Base-by-base conservation (phyloP, 2,329 filamentous ascomycete species). In the Aspergillus terreus region DNA sequence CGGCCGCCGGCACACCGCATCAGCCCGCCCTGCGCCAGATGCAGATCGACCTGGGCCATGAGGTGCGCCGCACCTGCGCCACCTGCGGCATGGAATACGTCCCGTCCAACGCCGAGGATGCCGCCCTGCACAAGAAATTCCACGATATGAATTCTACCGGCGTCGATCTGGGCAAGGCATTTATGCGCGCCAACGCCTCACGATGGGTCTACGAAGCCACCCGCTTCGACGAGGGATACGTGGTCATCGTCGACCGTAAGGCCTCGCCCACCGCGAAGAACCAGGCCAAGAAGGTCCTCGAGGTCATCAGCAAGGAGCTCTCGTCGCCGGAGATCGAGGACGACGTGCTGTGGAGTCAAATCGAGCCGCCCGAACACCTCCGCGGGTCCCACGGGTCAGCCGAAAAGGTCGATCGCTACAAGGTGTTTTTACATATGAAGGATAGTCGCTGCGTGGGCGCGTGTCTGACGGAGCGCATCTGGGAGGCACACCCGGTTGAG, bases 51-150 rank as follows among this genome's bases (percentile, higher is more conserved):
- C 71, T 85, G 11, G 82, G 81, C 2, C 72, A 75, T 36, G 76
- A 80, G 40, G 70, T 78, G 36, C 76, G 80, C 44, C 80, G 79
- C 58, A 81, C 77, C 10, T 87, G 84, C 67, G 71, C 73, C 35
- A 73, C 71, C 2, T 87, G 84, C 59, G 81, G 82, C 1, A 87
- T 87, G 84, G 81, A 84, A 48, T 87, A 86, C 58, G 77, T 83
- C 32, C 80, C 82, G 4, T 85, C 83, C 0, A 80, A 80, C 46
- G 68, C 73, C 6, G 82, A 85, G 60, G 84, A 87, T 59, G 72
- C 76, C n/a, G 78, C 77, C 6, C 62, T 87, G 49, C 84, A 87
- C 63, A 79, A 80, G 57, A 83, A 82, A 56, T 87, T 82, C 58
- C 84, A 87, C 63, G 78, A 80, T 33, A 80, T 82, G 70, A 81